Conservation (phyloP, 2,329 filamentous ascomycete genomes). For the Cladorrhinum sp. region DNA sequence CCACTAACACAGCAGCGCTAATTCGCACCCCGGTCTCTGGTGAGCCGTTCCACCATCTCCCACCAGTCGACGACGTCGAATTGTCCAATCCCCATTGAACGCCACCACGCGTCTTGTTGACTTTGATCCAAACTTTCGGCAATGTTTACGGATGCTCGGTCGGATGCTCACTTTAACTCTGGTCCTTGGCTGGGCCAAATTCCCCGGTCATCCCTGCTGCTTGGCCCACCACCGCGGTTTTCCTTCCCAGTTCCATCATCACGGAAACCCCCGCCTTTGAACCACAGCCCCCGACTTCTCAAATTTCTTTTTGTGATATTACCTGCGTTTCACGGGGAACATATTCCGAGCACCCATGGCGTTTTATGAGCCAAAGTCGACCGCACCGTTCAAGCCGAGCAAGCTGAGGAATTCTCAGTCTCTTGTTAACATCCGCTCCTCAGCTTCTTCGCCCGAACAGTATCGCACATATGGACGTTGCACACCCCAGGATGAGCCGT, state of each 20-base stretch:
- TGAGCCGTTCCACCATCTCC: slow-evolving; percentile 1
- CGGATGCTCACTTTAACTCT: not conserved
- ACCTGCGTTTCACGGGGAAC: not conserved
- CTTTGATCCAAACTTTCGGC: not conserved
- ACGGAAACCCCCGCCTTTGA: slow-evolving; percentile 1
- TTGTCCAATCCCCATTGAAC: no score
- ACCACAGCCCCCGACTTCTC: not conserved
- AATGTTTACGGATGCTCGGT: not conserved
- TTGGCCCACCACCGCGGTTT: not conserved
- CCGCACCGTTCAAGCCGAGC: not conserved
- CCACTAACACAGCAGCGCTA: slow-evolving; percentile 9
- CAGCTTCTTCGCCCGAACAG: not conserved
- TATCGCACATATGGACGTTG: slow-evolving; percentile 4
- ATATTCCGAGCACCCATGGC: not conserved
- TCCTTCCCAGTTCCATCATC: not conserved
- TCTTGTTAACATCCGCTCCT: not conserved
- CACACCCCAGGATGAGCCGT: slow-evolving; percentile 6
- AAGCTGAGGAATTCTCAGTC: slow-evolving; percentile 1
- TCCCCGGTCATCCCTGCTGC: not conserved
- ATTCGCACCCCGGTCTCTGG: not conserved
- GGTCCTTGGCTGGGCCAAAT: not conserved
- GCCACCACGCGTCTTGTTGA: not conserved
- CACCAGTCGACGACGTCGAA: not conserved
- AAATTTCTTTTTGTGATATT: not conserved
- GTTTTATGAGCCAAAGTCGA: not conserved